A percentile compares a stretch with the other conserved stretches of the same genome.
phyloP scores from a whole-genome alignment of 2,329 filamentous ascomycete genomes.

The Amylocarpus encephaloides region DNA sequence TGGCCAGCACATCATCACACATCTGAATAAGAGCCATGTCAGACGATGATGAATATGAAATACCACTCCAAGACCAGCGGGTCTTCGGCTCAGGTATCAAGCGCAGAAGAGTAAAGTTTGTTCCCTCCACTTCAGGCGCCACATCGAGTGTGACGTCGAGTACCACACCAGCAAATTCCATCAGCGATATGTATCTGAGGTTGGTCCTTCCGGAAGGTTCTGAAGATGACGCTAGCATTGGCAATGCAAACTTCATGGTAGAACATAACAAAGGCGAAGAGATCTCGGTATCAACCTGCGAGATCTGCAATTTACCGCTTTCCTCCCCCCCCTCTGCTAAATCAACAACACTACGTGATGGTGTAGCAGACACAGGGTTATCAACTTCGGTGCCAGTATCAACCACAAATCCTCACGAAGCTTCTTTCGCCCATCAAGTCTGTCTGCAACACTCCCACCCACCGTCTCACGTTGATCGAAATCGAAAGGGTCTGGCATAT shows the following conservation, averaged over 20 bases:
- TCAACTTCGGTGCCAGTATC: neutral
- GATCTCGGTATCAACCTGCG: slow-evolving; percentile 36
- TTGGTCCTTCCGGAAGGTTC: slow-evolving; percentile 46
- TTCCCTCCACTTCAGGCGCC: slow-evolving; percentile 34
- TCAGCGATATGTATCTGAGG: slow-evolving; percentile 55
- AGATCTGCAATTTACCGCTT: slow-evolving; percentile 55
- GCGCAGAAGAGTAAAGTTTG: slow-evolving; percentile 53
- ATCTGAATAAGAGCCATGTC: slow-evolving; percentile 14
- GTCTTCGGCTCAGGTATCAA: slow-evolving; percentile 58
- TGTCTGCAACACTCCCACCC: slow-evolving; percentile 63
- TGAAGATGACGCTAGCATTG: neutral
- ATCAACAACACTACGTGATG: neutral
- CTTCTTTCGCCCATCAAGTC: slow-evolving; percentile 65
- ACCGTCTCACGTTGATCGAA: slow-evolving; percentile 64
- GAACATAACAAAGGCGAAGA: neutral
- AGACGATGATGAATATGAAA: slow-evolving; percentile 51
- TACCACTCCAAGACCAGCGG: slow-evolving; percentile 51
- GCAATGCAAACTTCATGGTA: neutral
- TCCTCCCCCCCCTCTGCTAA: slow-evolving; percentile 35
- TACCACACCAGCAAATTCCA: slow-evolving; percentile 24
- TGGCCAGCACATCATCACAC: too few relatives aligned
- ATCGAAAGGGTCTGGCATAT: slow-evolving; percentile 61
- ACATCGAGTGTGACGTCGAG: slow-evolving; percentile 28
- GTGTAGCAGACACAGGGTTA: neutral
- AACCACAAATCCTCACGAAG: slow-evolving; percentile 42